Conservation (phyloP, 1,284 basidiomycete genomes). For the Inonotus hispidus region DNA sequence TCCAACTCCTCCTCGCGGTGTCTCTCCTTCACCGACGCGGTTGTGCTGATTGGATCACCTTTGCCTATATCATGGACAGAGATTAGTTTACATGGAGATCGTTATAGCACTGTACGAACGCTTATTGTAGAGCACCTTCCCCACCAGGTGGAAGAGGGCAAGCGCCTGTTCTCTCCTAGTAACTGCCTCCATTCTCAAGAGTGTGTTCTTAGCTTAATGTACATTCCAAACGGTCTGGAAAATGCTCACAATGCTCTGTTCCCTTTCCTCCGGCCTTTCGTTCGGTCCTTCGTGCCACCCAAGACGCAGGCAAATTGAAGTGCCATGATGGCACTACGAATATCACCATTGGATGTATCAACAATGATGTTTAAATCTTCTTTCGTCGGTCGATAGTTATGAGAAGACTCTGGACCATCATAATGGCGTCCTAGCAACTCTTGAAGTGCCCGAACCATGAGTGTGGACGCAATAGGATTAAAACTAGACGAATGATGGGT, state of each 20-base stretch:
- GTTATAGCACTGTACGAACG: constrained; percentile 43
- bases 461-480: constrained; percentile 85
- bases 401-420: constrained; percentile 12
- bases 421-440: constrained; percentile 52
- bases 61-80: constrained; percentile 46
- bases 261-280: constrained; percentile 25
- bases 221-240: background rate
- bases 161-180: constrained; percentile 83
- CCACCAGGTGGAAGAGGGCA: constrained; percentile 88
- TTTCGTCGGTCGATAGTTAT: constrained; percentile 40
- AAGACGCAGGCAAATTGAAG: constrained; percentile 74
- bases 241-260: constrained; percentile 5
- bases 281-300: constrained; percentile 20
- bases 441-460: constrained; percentile 77
- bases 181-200: constrained; percentile 54
- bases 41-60: constrained; percentile 53
- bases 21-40: constrained; percentile 49
- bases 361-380: constrained; percentile 73
- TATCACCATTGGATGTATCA: constrained; percentile 81
- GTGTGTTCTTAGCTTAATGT: background rate
- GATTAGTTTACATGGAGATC: background rate
- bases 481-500: constrained; percentile 47
- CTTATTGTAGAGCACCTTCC: constrained; percentile 95
- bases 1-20: constrained; percentile 55
- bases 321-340: constrained; percentile 88